Evolutionary conservation across 371 early-diverging fungal species (phyloP).

Genomic region (Mucor saturninus): DNA sequence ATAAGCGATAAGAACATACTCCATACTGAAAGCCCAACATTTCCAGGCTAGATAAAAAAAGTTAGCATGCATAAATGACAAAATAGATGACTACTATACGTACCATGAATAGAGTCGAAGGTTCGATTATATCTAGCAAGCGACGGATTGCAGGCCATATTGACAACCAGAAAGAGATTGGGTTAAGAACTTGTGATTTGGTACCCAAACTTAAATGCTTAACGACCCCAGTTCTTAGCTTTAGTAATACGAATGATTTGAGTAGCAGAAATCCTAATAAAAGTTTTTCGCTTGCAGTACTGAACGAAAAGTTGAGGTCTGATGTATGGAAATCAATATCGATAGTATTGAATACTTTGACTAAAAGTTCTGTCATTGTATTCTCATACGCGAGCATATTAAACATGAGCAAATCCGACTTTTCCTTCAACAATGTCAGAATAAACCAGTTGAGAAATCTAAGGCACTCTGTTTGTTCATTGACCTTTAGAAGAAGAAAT

Average conservation of each 20-base stretch:
- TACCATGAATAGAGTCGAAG: conserved; percentile 35
- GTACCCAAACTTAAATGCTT: not conserved
- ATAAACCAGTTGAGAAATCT: conserved; percentile 58
- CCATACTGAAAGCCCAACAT: conserved; percentile 48
- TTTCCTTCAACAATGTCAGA: conserved; percentile 34
- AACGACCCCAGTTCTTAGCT: conserved; percentile 17
- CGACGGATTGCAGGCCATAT: conserved; percentile 47
- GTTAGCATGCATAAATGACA: not conserved
- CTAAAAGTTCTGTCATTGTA: conserved; percentile 44
- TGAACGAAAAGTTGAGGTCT: conserved; percentile 49
- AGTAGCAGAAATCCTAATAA: conserved; percentile 44
- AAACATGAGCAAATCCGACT: conserved; percentile 24
- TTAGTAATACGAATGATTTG: conserved; percentile 47
- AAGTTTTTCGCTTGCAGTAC: conserved; percentile 45
- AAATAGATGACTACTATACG: not conserved
- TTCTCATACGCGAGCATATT: conserved; percentile 43
- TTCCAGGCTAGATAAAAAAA: conserved; percentile 33
- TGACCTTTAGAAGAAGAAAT: conserved; percentile 30
- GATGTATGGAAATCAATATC: conserved; percentile 44
- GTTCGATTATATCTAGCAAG: conserved; percentile 36
- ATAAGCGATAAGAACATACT: conserved; percentile 52
- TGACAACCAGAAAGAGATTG: conserved; percentile 42
- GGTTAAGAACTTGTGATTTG: conserved; percentile 10
- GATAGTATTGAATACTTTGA: conserved; percentile 43
- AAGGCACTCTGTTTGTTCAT: conserved; percentile 48